These are phyloP conservation scores for Colletotrichum trifolii DNA, from an alignment of 2,329 filamentous ascomycete species.

Conservation along the genomic window DNA sequence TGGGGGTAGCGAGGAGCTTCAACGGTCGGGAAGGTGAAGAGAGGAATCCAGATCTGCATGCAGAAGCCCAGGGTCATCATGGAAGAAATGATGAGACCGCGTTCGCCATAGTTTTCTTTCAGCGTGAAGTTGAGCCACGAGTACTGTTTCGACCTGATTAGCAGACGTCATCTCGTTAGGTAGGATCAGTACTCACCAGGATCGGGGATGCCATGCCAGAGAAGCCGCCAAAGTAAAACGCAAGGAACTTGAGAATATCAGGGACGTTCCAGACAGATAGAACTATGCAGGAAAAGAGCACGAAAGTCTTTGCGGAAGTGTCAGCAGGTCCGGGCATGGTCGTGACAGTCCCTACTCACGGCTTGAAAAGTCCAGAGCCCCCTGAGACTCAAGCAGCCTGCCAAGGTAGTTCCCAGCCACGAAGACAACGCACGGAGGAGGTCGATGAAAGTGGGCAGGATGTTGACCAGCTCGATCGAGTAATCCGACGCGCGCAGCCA, in stretches of 20 bases:
- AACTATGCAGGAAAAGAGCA: constrained; percentile 44
- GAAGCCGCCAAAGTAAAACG: constrained; percentile 46
- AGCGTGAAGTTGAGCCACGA: constrained; percentile 47
- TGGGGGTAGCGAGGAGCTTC: constrained; percentile 42
- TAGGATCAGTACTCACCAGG: constrained; percentile 3
- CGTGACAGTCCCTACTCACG: neutral
- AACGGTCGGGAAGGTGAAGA: constrained; percentile 44
- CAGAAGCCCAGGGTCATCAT: constrained; percentile 50
- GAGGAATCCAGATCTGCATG: constrained; percentile 44
- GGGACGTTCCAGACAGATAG: constrained; percentile 45
- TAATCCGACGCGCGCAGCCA: constrained; percentile 35
- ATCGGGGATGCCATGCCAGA: constrained; percentile 46
- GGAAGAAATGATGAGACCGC: constrained; percentile 46
- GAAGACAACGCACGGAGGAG: constrained; percentile 42
- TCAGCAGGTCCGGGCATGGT: neutral
- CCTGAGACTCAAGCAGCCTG: constrained; percentile 42
- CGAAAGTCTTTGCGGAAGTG: constrained; percentile 23
- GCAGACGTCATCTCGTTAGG: neutral
- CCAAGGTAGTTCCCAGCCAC: constrained; percentile 43
- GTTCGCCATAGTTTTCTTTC: constrained; percentile 46
- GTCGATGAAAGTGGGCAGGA: constrained; percentile 41
- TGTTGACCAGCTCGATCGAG: constrained; percentile 35
- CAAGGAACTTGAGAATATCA: constrained; percentile 43
- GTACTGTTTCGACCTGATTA: constrained; percentile 32
- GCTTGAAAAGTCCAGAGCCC: constrained; percentile 44